Evolutionary conservation across 2,329 filamentous ascomycete species (phyloP), one percentile per base, ranked within the genome.

Genomic region (Aspergillus pseudoglaucus): DNA sequence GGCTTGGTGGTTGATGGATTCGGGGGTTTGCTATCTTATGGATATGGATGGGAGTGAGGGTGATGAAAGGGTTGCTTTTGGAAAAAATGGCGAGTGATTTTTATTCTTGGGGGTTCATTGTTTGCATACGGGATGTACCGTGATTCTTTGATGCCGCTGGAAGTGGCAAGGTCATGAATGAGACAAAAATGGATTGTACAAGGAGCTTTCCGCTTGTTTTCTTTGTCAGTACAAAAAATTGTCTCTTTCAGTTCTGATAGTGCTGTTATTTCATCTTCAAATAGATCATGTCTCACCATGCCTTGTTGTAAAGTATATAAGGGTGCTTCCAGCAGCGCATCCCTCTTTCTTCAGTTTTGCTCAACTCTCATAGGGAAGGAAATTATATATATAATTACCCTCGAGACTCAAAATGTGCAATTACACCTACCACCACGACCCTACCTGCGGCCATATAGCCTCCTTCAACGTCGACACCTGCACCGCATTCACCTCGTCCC

Each of bases 1-100:
- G 17, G 45, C 63, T 23, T 68, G 65, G 66, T 68, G 64, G 64
- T 54, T 69, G 47, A 44, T 68, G 45, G 64, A 65, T 47, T 65
- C 63, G 8, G 65, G 65, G 4, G 55, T 62, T 17, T 44, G 43
- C 18, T 68, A 64, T 58, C 32, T 68, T 52, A 54, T 48, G 45
- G 56, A 57, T 23, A 23, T 61, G 44, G 55, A 59, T 15, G 43
- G 40, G 27, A 42, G 33, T 10, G 37, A 39, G 3, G 8, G 3
- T 14, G 37, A 39, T 9, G 37, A 39, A 20, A 39, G 18, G 18
- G 10, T 20, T 22, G 37, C 37, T 18, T 17, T 20, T 39, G 15
- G 17, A 15, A 39, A 18, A 2, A 7, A 18, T 12, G 17, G 37
- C 6, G 10, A 20, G 17, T 18, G 17, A 18, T 14, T 20, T 20